Conservation (phyloP, 2,329 filamentous ascomycete species). For the Ophiostoma angusticollis region DNA sequence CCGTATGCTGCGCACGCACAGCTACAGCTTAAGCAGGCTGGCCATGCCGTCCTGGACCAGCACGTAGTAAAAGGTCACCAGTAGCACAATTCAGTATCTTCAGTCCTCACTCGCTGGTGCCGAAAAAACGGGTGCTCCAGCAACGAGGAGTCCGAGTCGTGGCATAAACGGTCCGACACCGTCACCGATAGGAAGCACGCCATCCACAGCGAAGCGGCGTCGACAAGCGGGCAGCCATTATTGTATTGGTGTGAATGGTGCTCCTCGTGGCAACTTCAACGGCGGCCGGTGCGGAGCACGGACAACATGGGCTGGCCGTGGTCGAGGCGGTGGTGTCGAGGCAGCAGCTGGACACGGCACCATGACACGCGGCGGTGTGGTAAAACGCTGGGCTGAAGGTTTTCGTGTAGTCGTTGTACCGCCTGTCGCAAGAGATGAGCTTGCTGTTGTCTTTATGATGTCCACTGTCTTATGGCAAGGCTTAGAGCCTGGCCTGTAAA, state of each 20-base stretch:
- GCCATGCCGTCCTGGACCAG: conserved; percentile 39
- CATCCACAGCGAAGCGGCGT: too few relatives aligned
- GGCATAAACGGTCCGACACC: conserved; percentile 43
- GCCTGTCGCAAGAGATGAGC: too few relatives aligned
- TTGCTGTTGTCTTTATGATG: too few relatives aligned
- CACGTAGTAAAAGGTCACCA: conserved; percentile 46
- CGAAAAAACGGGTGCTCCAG: conserved; percentile 32
- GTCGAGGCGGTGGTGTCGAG: too few relatives aligned
- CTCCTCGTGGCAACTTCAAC: conserved; percentile 15
- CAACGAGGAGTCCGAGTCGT: conserved; percentile 43
- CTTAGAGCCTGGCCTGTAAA: too few relatives aligned
- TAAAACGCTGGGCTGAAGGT: too few relatives aligned
- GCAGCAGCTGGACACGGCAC: too few relatives aligned
- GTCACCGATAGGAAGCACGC: conserved; percentile 35
- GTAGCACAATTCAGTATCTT: conserved; percentile 37
- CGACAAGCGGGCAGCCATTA: too few relatives aligned
- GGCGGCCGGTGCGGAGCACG: conserved; percentile 16
- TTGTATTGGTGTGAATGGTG: too few relatives aligned
- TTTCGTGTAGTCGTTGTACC: too few relatives aligned
- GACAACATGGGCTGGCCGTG: conserved; percentile 17
- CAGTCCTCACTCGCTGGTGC: conserved; percentile 49
- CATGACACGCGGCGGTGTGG: too few relatives aligned
- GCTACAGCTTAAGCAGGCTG: conserved; percentile 47
- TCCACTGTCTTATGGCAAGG: too few relatives aligned
- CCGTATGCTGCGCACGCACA: conserved; percentile 27